phyloP scores from a whole-genome alignment of 768 basidiomycete species.

The Kwoniella dejecticola region DNA sequence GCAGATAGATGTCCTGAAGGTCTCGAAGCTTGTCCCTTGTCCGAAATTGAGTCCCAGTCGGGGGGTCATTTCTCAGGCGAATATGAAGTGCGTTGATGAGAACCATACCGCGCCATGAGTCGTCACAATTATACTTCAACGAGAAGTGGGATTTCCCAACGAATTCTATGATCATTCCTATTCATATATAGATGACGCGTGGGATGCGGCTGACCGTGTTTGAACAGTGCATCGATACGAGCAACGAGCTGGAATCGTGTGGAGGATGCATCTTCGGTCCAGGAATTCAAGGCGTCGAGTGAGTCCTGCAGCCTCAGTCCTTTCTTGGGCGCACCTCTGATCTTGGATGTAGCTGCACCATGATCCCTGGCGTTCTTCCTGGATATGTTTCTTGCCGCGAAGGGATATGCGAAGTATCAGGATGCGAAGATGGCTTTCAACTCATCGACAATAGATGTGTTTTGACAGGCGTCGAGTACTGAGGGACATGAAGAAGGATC shows the following conservation, averaged over 20 bases:
- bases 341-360: neutral
- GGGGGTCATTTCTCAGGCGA: neutral
- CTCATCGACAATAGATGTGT: neutral
- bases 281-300: neutral
- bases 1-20: neutral
- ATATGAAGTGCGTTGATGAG: no score
- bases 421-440: neutral
- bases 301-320: neutral
- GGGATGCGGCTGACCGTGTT: no score
- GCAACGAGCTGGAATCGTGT: neutral
- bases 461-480: neutral
- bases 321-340: no score
- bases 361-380: neutral
- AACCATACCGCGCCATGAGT: no score
- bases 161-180: no score
- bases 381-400: neutral
- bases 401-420: neutral
- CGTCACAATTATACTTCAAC: no score
- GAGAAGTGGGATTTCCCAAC: no score
- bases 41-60: no score
- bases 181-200: no score
- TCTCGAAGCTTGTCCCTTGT: constrained; percentile 1
- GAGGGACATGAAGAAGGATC: neutral
- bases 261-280: neutral
- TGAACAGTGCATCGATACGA: constrained; percentile 3